Percentiles rank a stretch among this genome's conserved stretches.
Evolutionary conservation across 192 early-diverging fungal genomes (phyloP).

Genomic region (Coemansia sp.): DNA sequence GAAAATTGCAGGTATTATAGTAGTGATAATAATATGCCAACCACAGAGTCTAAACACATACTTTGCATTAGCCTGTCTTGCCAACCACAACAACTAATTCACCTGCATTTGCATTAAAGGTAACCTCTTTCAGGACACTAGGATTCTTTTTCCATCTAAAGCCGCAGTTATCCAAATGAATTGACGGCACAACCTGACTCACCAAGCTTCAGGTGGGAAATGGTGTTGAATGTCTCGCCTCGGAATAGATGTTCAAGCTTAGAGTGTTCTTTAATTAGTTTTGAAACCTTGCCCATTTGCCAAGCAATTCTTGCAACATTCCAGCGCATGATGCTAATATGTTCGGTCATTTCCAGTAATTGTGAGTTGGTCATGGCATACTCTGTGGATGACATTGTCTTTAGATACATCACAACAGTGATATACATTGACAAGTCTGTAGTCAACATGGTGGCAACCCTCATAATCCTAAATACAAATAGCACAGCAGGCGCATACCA

Average conservation of each 20-base stretch:
- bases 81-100: constrained; percentile 76
- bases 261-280: background rate
- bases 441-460: background rate
- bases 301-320: background rate
- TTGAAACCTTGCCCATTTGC: background rate
- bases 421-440: background rate
- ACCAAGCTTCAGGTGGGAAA: background rate
- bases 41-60: background rate
- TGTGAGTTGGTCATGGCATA: background rate
- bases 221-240: background rate
- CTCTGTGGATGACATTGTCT: background rate
- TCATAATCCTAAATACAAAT: background rate
- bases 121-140: constrained; percentile 35
- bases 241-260: background rate
- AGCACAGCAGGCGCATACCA: constrained; percentile 4
- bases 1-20: background rate
- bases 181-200: background rate
- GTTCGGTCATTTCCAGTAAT: constrained; percentile 2
- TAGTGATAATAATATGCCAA: background rate
- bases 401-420: background rate
- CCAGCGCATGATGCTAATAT: background rate
- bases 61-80: constrained; percentile 58
- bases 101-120: constrained; percentile 53
- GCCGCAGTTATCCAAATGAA: background rate
- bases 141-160: background rate